phyloP scores from a whole-genome alignment of 1,284 basidiomycete species.

The Papiliotrema fonsecae region DNA sequence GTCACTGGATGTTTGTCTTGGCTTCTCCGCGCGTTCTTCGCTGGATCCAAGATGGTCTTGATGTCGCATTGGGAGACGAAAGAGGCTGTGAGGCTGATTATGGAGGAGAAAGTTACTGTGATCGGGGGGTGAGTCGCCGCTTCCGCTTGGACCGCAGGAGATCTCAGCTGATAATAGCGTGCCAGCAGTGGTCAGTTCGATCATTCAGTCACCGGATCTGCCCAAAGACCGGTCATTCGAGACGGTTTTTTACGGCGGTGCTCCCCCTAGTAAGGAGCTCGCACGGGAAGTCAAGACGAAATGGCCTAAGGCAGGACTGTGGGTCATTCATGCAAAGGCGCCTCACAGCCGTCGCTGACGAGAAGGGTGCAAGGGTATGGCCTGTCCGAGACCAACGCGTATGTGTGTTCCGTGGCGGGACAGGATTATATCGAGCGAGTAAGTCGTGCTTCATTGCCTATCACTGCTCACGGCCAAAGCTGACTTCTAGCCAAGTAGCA shows the following conservation, averaged over 20 bases:
- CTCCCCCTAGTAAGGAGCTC: constrained; percentile 34
- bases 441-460: constrained; percentile 6
- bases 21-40: constrained; percentile 34
- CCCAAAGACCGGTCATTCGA: constrained; percentile 25
- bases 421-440: constrained; percentile 34
- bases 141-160: neutral
- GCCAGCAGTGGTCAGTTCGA: constrained; percentile 34
- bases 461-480: neutral
- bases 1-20: constrained; percentile 41
- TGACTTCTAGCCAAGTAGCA: constrained; percentile 26
- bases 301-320: constrained; percentile 34
- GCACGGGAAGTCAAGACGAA: constrained; percentile 27
- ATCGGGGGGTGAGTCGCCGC: constrained; percentile 36
- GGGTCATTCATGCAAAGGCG: constrained; percentile 2
- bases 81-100: constrained; percentile 30
- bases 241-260: constrained; percentile 42
- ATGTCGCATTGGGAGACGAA: constrained; percentile 31
- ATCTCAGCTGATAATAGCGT: constrained; percentile 21
- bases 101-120: constrained; percentile 26
- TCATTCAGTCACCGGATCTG: constrained; percentile 31
- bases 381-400: constrained; percentile 42
- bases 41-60: constrained; percentile 36
- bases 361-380: constrained; percentile 40
- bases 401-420: constrained; percentile 33
- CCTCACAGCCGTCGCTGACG: constrained; percentile 2